Evolutionary conservation across 2,329 filamentous ascomycete species (phyloP).

Genomic region (Hymenotorrendiella dingleyae): DNA sequence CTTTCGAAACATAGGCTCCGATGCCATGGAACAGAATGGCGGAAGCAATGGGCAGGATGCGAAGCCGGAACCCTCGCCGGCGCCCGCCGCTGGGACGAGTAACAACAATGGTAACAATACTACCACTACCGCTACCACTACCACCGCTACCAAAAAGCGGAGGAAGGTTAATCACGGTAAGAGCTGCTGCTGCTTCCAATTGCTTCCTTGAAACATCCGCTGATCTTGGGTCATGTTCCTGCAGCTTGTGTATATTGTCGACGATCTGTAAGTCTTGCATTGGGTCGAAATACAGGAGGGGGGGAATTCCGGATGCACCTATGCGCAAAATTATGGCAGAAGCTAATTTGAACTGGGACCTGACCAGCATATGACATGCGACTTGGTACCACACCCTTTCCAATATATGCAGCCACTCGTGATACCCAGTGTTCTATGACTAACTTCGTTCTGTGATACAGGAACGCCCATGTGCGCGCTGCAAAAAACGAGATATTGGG

Average conservation of each 20-base stretch:
- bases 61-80: slow-evolving; percentile 29
- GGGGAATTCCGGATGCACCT: slow-evolving; percentile 26
- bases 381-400: slow-evolving; percentile 59
- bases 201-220: slow-evolving; percentile 25
- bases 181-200: slow-evolving; percentile 31
- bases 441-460: slow-evolving; percentile 37
- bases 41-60: slow-evolving; percentile 28
- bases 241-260: slow-evolving; percentile 84
- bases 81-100: slow-evolving; percentile 25
- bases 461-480: slow-evolving; percentile 95
- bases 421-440: slow-evolving; percentile 28
- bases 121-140: not conserved
- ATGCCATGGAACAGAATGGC: slow-evolving; percentile 33
- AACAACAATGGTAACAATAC: too few species aligned
- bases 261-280: slow-evolving; percentile 69
- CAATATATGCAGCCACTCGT: slow-evolving; percentile 26
- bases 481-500: slow-evolving; percentile 97
- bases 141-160: slow-evolving; percentile 61
- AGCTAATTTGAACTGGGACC: slow-evolving; percentile 31
- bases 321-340: slow-evolving; percentile 28
- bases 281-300: slow-evolving; percentile 24
- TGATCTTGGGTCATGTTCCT: slow-evolving; percentile 36
- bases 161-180: slow-evolving; percentile 87
- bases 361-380: slow-evolving; percentile 81
- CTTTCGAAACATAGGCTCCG: slow-evolving; percentile 28